Percentiles rank a stretch among this genome's conserved stretches.
phyloP scores from a whole-genome alignment of 2,329 filamentous ascomycete genomes.

The Ophiosphaerella herpotricha region DNA sequence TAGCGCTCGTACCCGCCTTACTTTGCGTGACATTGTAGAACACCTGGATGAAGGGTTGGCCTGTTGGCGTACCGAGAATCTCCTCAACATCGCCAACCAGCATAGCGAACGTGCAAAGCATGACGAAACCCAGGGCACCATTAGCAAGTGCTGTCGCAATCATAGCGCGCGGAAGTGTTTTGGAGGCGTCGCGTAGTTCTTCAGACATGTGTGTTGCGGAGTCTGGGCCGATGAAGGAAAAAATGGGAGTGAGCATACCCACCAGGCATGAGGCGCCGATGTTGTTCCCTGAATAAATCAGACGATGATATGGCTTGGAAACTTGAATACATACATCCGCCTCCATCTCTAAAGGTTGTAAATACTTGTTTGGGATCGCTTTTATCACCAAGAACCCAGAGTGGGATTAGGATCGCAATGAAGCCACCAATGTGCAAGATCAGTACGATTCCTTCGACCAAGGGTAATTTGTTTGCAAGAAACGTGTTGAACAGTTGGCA shows the following conservation, averaged over 20 bases:
- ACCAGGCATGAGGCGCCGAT: slow-evolving; percentile 48
- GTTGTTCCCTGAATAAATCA: slow-evolving; percentile 12
- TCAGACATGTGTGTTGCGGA: slow-evolving; percentile 43
- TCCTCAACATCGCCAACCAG: slow-evolving; percentile 12
- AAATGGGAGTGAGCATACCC: slow-evolving; percentile 38
- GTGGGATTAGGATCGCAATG: slow-evolving; percentile 52
- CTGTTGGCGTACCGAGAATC: slow-evolving; percentile 17
- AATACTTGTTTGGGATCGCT: slow-evolving; percentile 48
- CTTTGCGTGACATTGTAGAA: slow-evolving; percentile 15
- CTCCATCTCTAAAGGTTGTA: slow-evolving; percentile 51
- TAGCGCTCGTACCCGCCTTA: slow-evolving; percentile 10
- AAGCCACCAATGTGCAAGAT: slow-evolving; percentile 56
- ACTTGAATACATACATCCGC: slow-evolving; percentile 34
- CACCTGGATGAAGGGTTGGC: slow-evolving; percentile 23
- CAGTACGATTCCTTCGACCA: slow-evolving; percentile 23
- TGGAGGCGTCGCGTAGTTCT: slow-evolving; percentile 33
- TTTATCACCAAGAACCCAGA: slow-evolving; percentile 35
- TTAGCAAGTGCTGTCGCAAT: slow-evolving; percentile 44
- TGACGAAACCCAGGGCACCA: slow-evolving; percentile 41
- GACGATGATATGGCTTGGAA: background rate
- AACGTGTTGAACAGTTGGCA: slow-evolving; percentile 49
- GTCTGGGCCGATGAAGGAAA: slow-evolving; percentile 41
- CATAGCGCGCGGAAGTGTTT: slow-evolving; percentile 43
- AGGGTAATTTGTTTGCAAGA: slow-evolving; percentile 44
- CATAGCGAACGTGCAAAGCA: slow-evolving; percentile 26